Percentiles rank a stretch among this genome's conserved stretches.
These are phyloP conservation scores for Suillus lakei DNA, from an alignment of 768 basidiomycete genomes.

Conservation along the genomic window DNA sequence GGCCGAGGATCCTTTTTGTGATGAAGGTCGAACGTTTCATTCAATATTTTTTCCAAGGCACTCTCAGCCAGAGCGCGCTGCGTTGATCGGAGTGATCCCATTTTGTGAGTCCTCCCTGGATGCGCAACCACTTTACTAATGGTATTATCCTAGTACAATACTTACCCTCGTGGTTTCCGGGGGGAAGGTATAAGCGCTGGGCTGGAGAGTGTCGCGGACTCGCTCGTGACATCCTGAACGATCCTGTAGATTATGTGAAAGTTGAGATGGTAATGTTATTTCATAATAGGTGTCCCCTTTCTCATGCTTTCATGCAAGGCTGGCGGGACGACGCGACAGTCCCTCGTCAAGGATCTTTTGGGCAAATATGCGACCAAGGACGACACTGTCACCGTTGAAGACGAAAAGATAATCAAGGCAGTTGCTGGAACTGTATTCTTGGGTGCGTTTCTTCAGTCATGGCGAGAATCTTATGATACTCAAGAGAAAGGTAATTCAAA, in stretches of 20 bases:
- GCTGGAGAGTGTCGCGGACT: slow-evolving; percentile 24
- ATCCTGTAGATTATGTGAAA: slow-evolving; percentile 26
- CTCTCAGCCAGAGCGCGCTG: slow-evolving; percentile 29
- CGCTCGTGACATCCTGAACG: slow-evolving; percentile 25
- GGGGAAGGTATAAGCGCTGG: slow-evolving; percentile 28
- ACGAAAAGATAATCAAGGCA: slow-evolving; percentile 23
- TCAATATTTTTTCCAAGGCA: slow-evolving; percentile 13
- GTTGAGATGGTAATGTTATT: slow-evolving; percentile 24
- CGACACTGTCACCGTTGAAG: not conserved
- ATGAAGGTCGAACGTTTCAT: slow-evolving; percentile 18
- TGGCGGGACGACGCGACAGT: slow-evolving; percentile 24
- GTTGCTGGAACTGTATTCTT: slow-evolving; percentile 28
- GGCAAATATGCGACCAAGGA: slow-evolving; percentile 5
- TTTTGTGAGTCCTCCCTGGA: slow-evolving; percentile 23
- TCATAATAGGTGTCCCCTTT: not conserved
- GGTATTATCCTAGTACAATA: slow-evolving; percentile 16
- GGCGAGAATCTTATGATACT: not conserved
- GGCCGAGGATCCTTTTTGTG: slow-evolving; percentile 32
- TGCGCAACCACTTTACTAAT: not conserved
- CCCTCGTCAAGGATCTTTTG: slow-evolving; percentile 24
- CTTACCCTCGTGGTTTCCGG: slow-evolving; percentile 40
- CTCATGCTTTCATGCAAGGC: slow-evolving; percentile 12
- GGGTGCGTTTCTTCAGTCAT: slow-evolving; percentile 17
- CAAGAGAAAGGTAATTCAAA: slow-evolving; percentile 6
- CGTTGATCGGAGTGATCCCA: slow-evolving; percentile 26